Conservation (phyloP, 805 yeast genomes). For the Pichia thaimueangensis region DNA sequence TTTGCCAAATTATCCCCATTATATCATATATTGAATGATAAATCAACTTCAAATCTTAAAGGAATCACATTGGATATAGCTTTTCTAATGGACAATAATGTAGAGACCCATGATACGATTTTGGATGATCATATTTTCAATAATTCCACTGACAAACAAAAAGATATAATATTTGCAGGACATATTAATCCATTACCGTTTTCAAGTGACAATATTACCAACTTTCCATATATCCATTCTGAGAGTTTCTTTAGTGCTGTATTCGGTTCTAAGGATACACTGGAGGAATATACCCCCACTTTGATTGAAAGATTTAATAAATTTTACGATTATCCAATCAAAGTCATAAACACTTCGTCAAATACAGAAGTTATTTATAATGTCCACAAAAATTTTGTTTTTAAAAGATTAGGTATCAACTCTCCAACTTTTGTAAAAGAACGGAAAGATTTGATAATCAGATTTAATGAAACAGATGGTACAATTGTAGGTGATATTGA, state of each 20-base stretch:
- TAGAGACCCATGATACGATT: neutral
- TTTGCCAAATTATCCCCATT: constrained; percentile 50
- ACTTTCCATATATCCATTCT: neutral
- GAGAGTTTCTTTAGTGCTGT: constrained; percentile 1
- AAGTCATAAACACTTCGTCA: constrained; percentile 1
- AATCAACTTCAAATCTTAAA: too few species aligned
- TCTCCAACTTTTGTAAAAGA: constrained; percentile 6
- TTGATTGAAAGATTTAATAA: constrained; percentile 8
- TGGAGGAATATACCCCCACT: neutral
- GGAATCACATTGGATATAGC: too few species aligned
- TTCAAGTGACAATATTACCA: neutral
- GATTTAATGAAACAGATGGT: constrained; percentile 1
- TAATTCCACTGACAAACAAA: neutral
- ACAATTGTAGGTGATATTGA: constrained; percentile 22
- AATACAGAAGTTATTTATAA: constrained; percentile 6
- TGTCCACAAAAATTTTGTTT: constrained; percentile 12
- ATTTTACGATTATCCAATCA: constrained; percentile 12
- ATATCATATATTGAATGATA: too few species aligned
- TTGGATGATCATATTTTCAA: neutral
- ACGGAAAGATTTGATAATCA: constrained; percentile 13
- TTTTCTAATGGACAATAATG: neutral
- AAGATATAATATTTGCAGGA: neutral
- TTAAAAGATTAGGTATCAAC: constrained; percentile 8
- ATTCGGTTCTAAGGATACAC: neutral
- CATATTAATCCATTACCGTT: neutral